Percentiles rank a stretch among this genome's conserved stretches.
Conservation (phyloP, 805 yeast genomes). For the Metschnikowia vanudenii region DNA sequence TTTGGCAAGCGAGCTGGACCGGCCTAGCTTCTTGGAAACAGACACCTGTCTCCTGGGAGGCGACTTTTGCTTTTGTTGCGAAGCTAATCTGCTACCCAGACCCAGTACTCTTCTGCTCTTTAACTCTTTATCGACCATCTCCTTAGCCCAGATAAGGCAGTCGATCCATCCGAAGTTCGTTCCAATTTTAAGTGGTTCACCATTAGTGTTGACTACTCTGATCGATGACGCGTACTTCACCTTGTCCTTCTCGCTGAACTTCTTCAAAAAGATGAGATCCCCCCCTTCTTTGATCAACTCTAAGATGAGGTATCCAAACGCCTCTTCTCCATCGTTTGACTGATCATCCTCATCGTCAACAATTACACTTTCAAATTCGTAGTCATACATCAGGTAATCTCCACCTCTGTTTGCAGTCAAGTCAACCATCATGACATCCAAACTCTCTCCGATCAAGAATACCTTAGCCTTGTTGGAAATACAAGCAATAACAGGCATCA, state of each 20-base stretch:
- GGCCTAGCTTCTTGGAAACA: conserved; percentile 3
- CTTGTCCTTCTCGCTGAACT: conserved; percentile 38
- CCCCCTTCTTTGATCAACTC: conserved; percentile 55
- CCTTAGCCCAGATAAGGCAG: conserved; percentile 64
- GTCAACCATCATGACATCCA: conserved; percentile 34
- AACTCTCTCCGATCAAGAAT: conserved; percentile 35
- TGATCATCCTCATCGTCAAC: conserved; percentile 15
- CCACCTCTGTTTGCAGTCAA: conserved; percentile 39
- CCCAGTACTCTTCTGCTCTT: not conserved
- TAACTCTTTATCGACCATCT: conserved; percentile 31
- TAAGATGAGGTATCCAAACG: conserved; percentile 61
- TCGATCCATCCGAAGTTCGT: conserved; percentile 63
- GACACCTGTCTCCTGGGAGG: conserved; percentile 1
- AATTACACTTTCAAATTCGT: conserved; percentile 54
- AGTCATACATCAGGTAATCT: conserved; percentile 71
- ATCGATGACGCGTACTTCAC: conserved; percentile 24
- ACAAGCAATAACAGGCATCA: conserved; percentile 37
- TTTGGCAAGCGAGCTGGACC: conserved; percentile 1
- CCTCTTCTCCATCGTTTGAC: conserved; percentile 33
- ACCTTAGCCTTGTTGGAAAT: conserved; percentile 42
- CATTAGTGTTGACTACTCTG: conserved; percentile 28
- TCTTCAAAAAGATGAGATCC: conserved; percentile 52
- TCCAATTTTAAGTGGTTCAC: conserved; percentile 42
- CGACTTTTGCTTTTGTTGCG: conserved; percentile 1
- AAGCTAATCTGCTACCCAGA: not conserved